Base-by-base conservation (phyloP, 2,329 filamentous ascomycete genomes). In the Aspergillus bombycis region DNA sequence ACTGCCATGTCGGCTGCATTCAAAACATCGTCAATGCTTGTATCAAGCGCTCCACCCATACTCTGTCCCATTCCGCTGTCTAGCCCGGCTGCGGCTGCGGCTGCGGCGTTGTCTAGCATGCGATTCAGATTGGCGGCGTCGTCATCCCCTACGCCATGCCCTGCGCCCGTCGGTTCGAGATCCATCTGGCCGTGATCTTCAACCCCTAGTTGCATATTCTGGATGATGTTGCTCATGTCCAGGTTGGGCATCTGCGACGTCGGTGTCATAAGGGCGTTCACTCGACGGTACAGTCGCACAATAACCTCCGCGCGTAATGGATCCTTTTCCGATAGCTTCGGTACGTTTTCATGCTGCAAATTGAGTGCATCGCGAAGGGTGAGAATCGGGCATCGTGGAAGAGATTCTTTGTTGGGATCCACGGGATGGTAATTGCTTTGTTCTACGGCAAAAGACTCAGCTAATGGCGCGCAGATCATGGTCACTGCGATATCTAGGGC, bases 221-320 rank as follows among this genome's bases (percentile, higher is more conserved):
- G 72, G 48, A 82, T 81, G 55, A 81, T 79, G 58, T 78, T 79
- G 62, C 71, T 75, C 43, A 80, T 76, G 64, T 80, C 79, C 28
- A 81, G 75, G 58, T 77, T 80, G 4, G 75, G 69, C 8, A 80
- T 75, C 52, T 79, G 75, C 4, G 78, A 73, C 1, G 78, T 75
- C 7, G 77, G 72, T 1, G 77, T 72, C 21, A 75, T 71, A 26
- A 82, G 74, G 1, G 76, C 67, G 50, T 81, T 78, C 5, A 83
- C 79, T 23, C 80, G 80, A 10, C 81, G 77, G 62, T 78, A 74
- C 21, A 84, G 71, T 1, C 81, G 80, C 14, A 83, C 80, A 28
- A 82, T 69, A 2, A 80, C 70, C 63, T 81, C 78, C 1, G 81
- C 81, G 32, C 75, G 77, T 1, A 81, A 65, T 2, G 79, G 75